Evolutionary conservation across 306 rosid species (phyloP).

Genomic region (Begonia fuchsioides): DNA sequence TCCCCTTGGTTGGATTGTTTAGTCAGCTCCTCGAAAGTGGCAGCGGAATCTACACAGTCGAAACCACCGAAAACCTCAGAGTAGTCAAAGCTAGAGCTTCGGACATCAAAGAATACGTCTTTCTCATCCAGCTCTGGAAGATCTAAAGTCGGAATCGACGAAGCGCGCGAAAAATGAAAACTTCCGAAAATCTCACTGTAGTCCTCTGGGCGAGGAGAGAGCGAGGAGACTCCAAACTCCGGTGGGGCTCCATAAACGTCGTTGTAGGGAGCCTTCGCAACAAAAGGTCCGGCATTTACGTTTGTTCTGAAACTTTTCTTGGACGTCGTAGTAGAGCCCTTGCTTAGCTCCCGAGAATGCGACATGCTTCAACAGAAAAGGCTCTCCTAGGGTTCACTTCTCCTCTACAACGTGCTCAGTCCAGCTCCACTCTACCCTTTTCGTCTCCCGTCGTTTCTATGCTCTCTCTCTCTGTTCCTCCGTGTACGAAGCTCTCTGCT

Average conservation of each 20-base stretch:
- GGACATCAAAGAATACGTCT: slow-evolving; percentile 52
- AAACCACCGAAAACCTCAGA: slow-evolving; percentile 61
- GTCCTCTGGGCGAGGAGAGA: slow-evolving; percentile 86
- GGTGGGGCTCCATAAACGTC: slow-evolving; percentile 79
- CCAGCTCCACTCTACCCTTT: not conserved
- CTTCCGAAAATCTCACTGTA: slow-evolving; percentile 76
- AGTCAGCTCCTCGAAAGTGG: slow-evolving; percentile 54
- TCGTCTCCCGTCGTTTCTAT: not conserved
- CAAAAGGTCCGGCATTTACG: slow-evolving; percentile 13
- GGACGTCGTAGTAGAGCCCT: slow-evolving; percentile 27
- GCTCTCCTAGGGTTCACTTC: slow-evolving; percentile 22
- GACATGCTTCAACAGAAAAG: slow-evolving; percentile 49
- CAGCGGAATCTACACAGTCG: slow-evolving; percentile 39
- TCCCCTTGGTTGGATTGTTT: slow-evolving; percentile 15
- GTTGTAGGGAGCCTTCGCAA: slow-evolving; percentile 41
- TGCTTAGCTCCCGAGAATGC: slow-evolving; percentile 52
- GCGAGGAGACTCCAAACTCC: slow-evolving; percentile 45
- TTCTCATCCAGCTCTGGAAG: slow-evolving; percentile 55
- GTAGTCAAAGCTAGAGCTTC: slow-evolving; percentile 51
- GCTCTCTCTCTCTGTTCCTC: slow-evolving; percentile 4
- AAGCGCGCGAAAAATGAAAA: slow-evolving; percentile 60
- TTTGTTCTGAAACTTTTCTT: slow-evolving; percentile 29
- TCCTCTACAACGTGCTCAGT: not conserved
- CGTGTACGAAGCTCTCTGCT: slow-evolving; percentile 23
- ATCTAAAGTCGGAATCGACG: slow-evolving; percentile 80